Evolutionary conservation across 148 eudicot species (phyloP), one percentile per base, ranked within the genome.

Genomic region (Chenopodium quinoa): DNA sequence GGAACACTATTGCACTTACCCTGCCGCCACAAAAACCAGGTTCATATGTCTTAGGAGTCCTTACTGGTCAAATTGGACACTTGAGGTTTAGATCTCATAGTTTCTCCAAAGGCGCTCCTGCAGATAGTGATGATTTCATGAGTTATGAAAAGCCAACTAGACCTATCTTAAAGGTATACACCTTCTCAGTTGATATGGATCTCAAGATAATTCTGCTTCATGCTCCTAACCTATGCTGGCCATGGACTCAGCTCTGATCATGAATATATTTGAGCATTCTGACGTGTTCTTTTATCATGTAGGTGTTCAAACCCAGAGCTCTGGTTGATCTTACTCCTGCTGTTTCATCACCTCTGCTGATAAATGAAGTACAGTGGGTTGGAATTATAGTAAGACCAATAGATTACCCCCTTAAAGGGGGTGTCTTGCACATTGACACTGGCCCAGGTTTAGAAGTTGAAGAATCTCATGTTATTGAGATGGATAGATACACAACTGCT

Each of bases 11-110:
- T 64, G 89, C 92, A 32, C 91, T 96, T 73, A 84, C 93, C 48
- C 83, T 96, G 71, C 97, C 98, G n/a, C 97, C 98, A 77, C 99
- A 96, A 77, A 92, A 90, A 83, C 97, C 99, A n/a, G 99, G 99
- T 78, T 93, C 97, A 32, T 96, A 93, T 89, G 99, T 96, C 79
- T 89, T 96, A 78, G 99, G 97, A 76, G 98, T 90, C 83, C 93
- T 96, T 83, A 96, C 98, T 70, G 99, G 99, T 77, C 93, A 91
- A 83, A 93, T 96, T 87, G 99, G 99, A 83, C 93, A 90, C 78
- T 87, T 96, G 86, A 93, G 94, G 78, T 96, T 96, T 89, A 89
- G 99, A 86, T 96, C 99, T 85, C 98, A 96, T 89, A 93, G 97
- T 88, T 96, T 90, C 77, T 93, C 99, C 46, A 96, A 90, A 85